A percentile compares a stretch with the other conserved stretches of the same genome.
Conservation (phyloP, 2,329 filamentous ascomycete species). For the Trichophyton mentagrophytes region DNA sequence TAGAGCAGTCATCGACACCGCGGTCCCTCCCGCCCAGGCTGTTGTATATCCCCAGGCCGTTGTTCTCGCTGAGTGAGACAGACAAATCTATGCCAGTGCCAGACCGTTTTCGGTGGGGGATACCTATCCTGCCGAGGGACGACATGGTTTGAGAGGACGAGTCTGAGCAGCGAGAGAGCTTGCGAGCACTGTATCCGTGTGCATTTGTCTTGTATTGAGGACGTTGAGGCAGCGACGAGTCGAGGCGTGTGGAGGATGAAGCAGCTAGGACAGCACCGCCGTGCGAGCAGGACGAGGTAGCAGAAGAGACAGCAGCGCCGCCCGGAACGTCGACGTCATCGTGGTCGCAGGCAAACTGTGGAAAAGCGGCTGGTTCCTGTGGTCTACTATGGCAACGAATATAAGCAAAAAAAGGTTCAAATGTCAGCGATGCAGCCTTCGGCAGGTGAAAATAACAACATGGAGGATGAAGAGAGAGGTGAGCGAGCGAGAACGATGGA, state of each 20-base stretch:
- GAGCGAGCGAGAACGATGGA: not conserved
- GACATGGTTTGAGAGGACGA: not conserved
- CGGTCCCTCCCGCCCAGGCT: constrained; percentile 20
- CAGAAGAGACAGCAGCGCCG: not conserved
- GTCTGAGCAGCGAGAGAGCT: not conserved
- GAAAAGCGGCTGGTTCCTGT: not conserved
- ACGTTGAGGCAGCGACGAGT: not conserved
- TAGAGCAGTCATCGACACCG: constrained; percentile 30
- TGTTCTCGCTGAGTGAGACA: constrained; percentile 43
- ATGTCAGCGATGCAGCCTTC: no score
- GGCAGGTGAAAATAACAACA: not conserved
- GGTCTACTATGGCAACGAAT: not conserved
- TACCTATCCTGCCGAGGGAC: not conserved
- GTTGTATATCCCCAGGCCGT: constrained; percentile 43
- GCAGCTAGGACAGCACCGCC: not conserved
- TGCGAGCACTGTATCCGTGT: not conserved
- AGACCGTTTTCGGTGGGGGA: not conserved
- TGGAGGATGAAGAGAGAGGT: not conserved
- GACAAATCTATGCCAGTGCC: constrained; percentile 33
- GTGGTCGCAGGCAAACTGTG: not conserved
- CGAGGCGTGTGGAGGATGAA: not conserved
- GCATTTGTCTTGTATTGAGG: not conserved
- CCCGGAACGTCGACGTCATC: not conserved
- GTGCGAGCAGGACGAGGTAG: not conserved
- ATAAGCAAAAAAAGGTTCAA: not conserved